Evolutionary conservation across 1,284 basidiomycete genomes (phyloP).

Genomic region (Mycena sp.): DNA sequence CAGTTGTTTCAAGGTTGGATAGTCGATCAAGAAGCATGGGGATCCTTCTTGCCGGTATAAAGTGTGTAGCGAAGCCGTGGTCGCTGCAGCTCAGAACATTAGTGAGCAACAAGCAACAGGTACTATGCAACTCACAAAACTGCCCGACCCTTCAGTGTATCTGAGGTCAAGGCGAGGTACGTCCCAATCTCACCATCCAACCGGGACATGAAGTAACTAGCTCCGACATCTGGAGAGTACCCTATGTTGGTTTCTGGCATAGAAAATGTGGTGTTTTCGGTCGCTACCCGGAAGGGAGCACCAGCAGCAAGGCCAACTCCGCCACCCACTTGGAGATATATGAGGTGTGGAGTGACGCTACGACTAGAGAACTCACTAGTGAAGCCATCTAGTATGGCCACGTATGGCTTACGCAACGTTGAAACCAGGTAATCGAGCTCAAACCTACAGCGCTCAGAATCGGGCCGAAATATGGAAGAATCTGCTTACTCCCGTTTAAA

Average conservation of each 20-base stretch:
- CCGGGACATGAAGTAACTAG: slow-evolving; percentile 88
- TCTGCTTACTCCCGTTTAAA: slow-evolving; percentile 87
- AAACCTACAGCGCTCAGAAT: slow-evolving; percentile 65
- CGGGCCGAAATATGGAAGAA: neutral
- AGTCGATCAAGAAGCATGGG: slow-evolving; percentile 73
- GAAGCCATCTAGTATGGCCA: slow-evolving; percentile 90
- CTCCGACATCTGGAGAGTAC: slow-evolving; percentile 92
- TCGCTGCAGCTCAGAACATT: slow-evolving; percentile 60
- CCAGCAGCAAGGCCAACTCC: slow-evolving; percentile 93
- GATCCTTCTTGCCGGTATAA: slow-evolving; percentile 79
- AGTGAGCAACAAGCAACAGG: slow-evolving; percentile 19
- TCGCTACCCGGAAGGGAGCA: slow-evolving; percentile 93
- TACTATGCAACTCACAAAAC: slow-evolving; percentile 73
- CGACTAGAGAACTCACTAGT: slow-evolving; percentile 72
- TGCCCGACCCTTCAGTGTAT: slow-evolving; percentile 76
- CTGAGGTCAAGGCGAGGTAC: slow-evolving; percentile 92
- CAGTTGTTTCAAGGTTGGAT: slow-evolving; percentile 66
- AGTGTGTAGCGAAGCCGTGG: slow-evolving; percentile 93
- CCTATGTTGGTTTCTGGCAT: slow-evolving; percentile 99
- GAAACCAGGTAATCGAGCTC: slow-evolving; percentile 90
- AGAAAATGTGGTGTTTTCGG: slow-evolving; percentile 92
- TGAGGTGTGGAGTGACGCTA: slow-evolving; percentile 32
- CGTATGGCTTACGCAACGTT: slow-evolving; percentile 85
- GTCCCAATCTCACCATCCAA: slow-evolving; percentile 94
- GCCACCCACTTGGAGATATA: slow-evolving; percentile 82